These are phyloP conservation scores for Cryptococcus hybrid DNA, from an alignment of 1,284 basidiomycete species.

Conservation along the genomic window DNA sequence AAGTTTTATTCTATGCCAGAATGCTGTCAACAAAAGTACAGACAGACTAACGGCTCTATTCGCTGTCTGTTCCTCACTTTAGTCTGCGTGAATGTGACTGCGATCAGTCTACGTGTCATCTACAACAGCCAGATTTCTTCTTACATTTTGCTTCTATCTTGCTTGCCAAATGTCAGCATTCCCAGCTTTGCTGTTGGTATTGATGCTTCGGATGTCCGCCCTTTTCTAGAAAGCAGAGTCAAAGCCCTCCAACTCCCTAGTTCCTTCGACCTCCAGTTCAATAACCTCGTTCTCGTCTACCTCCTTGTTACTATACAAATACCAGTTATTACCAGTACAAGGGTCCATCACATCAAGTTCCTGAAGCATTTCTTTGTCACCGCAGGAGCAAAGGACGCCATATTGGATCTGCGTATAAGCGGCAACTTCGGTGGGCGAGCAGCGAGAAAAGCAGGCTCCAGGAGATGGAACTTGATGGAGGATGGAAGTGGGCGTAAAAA, in stretches of 20 bases:
- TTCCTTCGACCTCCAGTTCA: background rate
- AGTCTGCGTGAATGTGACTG: too few species aligned
- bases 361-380: conserved; percentile 6
- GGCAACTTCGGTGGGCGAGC: conserved; percentile 6
- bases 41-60: too few species aligned
- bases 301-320: conserved; percentile 6
- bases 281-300: background rate
- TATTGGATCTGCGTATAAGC: conserved; percentile 7
- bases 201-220: background rate
- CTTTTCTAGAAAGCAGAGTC: background rate
- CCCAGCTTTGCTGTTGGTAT: conserved; percentile 9
- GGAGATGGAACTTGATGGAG: conserved; percentile 12
- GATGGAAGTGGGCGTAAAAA: conserved; percentile 11
- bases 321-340: conserved; percentile 13
- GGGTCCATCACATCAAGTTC: conserved; percentile 1
- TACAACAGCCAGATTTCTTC: too few species aligned
- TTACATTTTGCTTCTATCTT: background rate
- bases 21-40: too few species aligned
- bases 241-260: background rate
- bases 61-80: too few species aligned
- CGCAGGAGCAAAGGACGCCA: conserved; percentile 9
- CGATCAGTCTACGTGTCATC: too few species aligned
- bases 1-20: too few species aligned
- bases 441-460: conserved; percentile 12
- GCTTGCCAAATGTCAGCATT: background rate